Conservation (phyloP, 2,329 filamentous ascomycete genomes). For the Diaporthe sp. region DNA sequence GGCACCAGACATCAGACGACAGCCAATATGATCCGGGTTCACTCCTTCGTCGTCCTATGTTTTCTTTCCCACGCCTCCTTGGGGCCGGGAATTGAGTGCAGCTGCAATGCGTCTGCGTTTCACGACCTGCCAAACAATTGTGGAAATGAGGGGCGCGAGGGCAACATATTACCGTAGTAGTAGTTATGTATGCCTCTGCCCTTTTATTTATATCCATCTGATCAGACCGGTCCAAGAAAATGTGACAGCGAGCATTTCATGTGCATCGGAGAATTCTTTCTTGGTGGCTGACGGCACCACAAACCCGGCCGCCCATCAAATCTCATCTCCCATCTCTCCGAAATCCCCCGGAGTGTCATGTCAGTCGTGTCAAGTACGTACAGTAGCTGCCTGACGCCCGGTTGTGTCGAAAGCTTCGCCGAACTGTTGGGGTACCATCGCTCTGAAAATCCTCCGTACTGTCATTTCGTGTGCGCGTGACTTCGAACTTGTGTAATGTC, state of each 20-base stretch:
- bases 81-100: not conserved
- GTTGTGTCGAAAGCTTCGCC: conserved; percentile 13
- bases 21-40: conserved; percentile 15
- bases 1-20: conserved; percentile 28
- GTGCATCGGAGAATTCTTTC: conserved; percentile 2
- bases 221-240: not conserved
- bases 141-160: conserved; percentile 1
- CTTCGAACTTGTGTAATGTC: not conserved
- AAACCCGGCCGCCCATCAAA: not conserved
- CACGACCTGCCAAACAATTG: conserved; percentile 14
- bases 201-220: conserved; percentile 16
- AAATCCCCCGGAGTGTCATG: not conserved
- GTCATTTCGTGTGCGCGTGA: conserved; percentile 3
- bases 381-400: not conserved
- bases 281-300: not conserved
- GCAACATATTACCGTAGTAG: not conserved
- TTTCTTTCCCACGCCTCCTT: not conserved
- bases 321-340: conserved; percentile 17
- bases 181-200: not conserved
- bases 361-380: not conserved
- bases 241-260: conserved; percentile 27
- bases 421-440: conserved; percentile 14
- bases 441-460: not conserved
- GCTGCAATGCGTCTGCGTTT: not conserved
- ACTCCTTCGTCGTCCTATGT: not conserved